Evolutionary conservation across 2,329 filamentous ascomycete species (phyloP), one percentile per base, ranked within the genome.

Genomic region (Drechslera avenae): DNA sequence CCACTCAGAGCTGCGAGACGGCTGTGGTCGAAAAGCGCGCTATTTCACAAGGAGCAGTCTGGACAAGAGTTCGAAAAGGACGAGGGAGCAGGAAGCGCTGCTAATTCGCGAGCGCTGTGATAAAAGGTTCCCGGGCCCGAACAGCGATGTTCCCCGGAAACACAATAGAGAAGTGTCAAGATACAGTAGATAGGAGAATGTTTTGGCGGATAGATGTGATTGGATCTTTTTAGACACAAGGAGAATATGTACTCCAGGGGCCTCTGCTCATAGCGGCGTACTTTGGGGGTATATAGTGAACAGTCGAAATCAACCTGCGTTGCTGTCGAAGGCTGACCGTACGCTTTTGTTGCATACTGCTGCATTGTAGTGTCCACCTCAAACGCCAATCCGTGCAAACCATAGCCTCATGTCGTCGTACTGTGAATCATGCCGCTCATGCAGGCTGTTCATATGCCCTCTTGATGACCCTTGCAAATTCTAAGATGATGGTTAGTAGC

Each of bases 401-500:
- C 59, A 42, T 61, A 45, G 44, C 47, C 43, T 59, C 56, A 44
- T 53, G 43, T 55, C 53, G 21, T 59, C 37, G 45, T 56, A 19
- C 39, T 39, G 16, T 31, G 16, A 45, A 17, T 54, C 47, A 21
- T 45, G 21, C 51, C 36, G 46, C 54, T 69, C 62, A 71, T 67
- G 70, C 70, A 42, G 70, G 70, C 56, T 73, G 70, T 46, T 73
- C 70, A 52, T 69, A 73, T 18, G 70, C 68, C 56, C 70, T 64
- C 62, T 64, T 68, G 56, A 73, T 66, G 32, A 73, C 63, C 50
- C 70, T 64, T 39, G 69, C 54, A 42, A 73, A 73, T 59, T 73
- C 69, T 73, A 51, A 19, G 3, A 5, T 5, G 19, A 12, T 7
- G 18, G 46, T 68, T 59, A 70, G 63, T 28, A 21, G 9, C 12